These are phyloP conservation scores for Mortierella sp. DNA, from an alignment of 371 early-diverging fungal genomes.

Conservation along the genomic window DNA sequence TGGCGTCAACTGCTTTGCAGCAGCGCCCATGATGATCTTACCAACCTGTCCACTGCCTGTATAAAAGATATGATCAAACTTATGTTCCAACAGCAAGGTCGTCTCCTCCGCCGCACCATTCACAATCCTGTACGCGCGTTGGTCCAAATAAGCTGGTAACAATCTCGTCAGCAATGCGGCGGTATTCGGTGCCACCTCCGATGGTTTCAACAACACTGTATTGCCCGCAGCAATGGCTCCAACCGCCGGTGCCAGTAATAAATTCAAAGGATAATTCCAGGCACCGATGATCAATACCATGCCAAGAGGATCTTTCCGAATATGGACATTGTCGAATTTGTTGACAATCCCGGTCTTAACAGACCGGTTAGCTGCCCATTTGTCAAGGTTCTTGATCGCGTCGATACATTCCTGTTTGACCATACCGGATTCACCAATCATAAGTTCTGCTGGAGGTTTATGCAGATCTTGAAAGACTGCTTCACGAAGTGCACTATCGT, in stretches of 20 bases:
- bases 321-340: slow-evolving; percentile 56
- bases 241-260: slow-evolving; percentile 78
- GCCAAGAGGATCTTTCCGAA: slow-evolving; percentile 74
- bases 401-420: slow-evolving; percentile 76
- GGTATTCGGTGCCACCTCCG: slow-evolving; percentile 82
- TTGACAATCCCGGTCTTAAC: slow-evolving; percentile 45
- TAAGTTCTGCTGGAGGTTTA: slow-evolving; percentile 64
- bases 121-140: slow-evolving; percentile 82
- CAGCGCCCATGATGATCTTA: slow-evolving; percentile 80
- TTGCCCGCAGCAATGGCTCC: slow-evolving; percentile 95
- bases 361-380: slow-evolving; percentile 62
- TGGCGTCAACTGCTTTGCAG: slow-evolving; percentile 80
- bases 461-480: slow-evolving; percentile 81
- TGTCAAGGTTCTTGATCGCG: slow-evolving; percentile 65
- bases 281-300: slow-evolving; percentile 78
- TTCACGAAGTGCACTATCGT: slow-evolving; percentile 66
- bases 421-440: slow-evolving; percentile 69
- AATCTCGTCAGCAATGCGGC: slow-evolving; percentile 68
- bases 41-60: slow-evolving; percentile 91
- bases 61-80: slow-evolving; percentile 91
- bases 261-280: slow-evolving; percentile 87
- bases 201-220: slow-evolving; percentile 89
- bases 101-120: slow-evolving; percentile 84
- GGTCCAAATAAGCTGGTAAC: slow-evolving; percentile 82
- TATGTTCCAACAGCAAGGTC: slow-evolving; percentile 72